Base-by-base conservation (phyloP, 768 basidiomycete genomes). In the Rhodotorula sphaerocarpa region DNA sequence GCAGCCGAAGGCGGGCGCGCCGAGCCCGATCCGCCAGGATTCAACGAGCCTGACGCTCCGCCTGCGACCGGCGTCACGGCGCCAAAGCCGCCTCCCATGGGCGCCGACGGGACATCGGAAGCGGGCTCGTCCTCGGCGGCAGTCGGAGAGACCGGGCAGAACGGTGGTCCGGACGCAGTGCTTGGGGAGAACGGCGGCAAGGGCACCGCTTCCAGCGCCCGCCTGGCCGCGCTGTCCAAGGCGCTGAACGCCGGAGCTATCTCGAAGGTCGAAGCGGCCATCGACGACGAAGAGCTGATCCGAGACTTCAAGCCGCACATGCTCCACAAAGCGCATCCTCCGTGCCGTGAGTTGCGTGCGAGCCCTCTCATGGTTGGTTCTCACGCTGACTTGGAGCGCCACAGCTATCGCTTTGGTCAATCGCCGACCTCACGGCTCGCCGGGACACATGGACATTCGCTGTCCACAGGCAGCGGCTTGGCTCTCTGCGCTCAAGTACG, bases 371-470 rank as follows among this genome's bases (percentile, higher is more conserved):
- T 21, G 9, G 1, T 42, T 7, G 2, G 34, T 9, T 1, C 3
- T 12, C 14, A 9, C 1, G 31, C 48, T 56, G 44, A 61, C 39
- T 20, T 15, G 20, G 21, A 80, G 80, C 43, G 79, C 7, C 16
- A 25, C 82, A 69, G 85, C 84, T 5, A 85, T 86, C 55, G 84
- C 80, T 6, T 77, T 86, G 75, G 80, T 84, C 59, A 84, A 82
- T 74, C 80, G 85, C 44, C 78, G 78, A 50, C 84, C 84, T 0
- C 79, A 80, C 65, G 85, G 83, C 75, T 68, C 71, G 73, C 76
- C 52, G 10, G 63, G 61, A 18, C 64, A 61, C 43, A 55, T 55
- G 41, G 75, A 80, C 57, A 75, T 79, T 41, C 79, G 79, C 23
- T 78, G 77, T 46, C 81, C 84, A 5, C 85, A 86, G 73, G 82